Evolutionary conservation across 2,329 filamentous ascomycete genomes (phyloP).

Genomic region (Phyllosticta citribraziliensis): DNA sequence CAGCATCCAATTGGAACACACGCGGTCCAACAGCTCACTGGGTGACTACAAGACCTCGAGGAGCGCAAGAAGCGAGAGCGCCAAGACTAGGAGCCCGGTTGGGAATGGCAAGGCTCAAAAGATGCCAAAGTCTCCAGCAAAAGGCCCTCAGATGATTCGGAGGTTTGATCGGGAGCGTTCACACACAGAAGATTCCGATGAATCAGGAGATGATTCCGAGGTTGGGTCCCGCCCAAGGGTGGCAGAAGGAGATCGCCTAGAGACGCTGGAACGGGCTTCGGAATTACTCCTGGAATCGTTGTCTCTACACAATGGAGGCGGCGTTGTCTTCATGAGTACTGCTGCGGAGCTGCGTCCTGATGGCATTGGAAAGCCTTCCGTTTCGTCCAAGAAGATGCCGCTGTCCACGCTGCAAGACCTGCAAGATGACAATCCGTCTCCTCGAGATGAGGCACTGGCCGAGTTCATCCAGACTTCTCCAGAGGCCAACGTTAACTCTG

Average conservation of each 20-base stretch:
- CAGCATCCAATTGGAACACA: not conserved
- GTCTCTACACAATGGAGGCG: slow-evolving; percentile 35
- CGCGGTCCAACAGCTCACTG: not conserved
- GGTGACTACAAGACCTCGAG: slow-evolving; percentile 2
- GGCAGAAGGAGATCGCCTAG: slow-evolving; percentile 26
- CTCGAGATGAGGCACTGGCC: not conserved
- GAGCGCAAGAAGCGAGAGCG: not conserved
- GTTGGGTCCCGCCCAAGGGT: slow-evolving; percentile 8
- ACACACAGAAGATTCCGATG: not conserved
- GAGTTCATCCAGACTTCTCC: not conserved
- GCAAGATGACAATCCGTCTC: not conserved
- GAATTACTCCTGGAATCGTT: slow-evolving; percentile 40
- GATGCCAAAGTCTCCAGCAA: not conserved
- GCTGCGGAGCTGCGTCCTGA: slow-evolving; percentile 5
- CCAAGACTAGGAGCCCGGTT: not conserved
- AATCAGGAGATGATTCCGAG: slow-evolving; percentile 1
- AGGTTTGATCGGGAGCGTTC: not conserved
- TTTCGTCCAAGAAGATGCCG: not conserved
- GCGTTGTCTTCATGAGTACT: slow-evolving; percentile 29
- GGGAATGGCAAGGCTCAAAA: not conserved
- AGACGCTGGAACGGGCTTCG: slow-evolving; percentile 40
- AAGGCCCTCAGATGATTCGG: not conserved
- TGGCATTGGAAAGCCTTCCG: not conserved
- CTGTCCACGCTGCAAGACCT: not conserved
- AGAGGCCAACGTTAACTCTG: not conserved